Evolutionary conservation across 257 asterid genomes (phyloP), one percentile per base, ranked within the genome.

Genomic region (Solanum gandarillasii): DNA sequence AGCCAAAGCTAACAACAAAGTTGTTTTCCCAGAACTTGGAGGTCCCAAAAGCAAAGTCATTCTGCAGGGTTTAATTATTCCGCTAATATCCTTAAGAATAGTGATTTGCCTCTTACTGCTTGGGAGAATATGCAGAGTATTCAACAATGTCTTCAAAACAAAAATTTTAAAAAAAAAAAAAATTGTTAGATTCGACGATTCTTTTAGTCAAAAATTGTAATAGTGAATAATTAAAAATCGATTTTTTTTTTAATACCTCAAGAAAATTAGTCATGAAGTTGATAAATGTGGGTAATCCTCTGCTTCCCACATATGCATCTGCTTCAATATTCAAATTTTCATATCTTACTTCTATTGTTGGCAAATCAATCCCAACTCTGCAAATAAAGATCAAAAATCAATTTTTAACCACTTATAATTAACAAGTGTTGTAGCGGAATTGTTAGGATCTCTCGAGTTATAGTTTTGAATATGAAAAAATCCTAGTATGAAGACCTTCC

Each of bases 11-110:
- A 91, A 58, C 90, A 94, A 86, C 83, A 93, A 91, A 2, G 96
- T 92, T n/a, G 96, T 94, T 89, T 94, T 94, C 7, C 98, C 98
- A 10, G 96, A 93, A 87, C 94, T 88, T 3, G 98, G 98, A 88
- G 98, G 98, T 12, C 98, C 98, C 88, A 94, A 88, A 39, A 94
- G 94, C 84, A 94, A 83, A n/a, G 96, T 93, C 95, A 94, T 86
- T 86, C 94, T 92, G 86, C 96, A 88, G 10, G 98, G 95, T 86
- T 93, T 94, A 88, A 94, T 91, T 36, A 93, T 90, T 41, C 96
- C 98, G 85, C 94, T 92, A 6, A 91, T 93, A 90, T 93, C 95
- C 31, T 78, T 87, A 32, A 94, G 95, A 43, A 94, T 94, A 20
- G 91, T 86, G 0, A 94, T 16, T 0, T 89, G 88, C 90, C 89